Percentiles rank a stretch among this genome's conserved stretches.
phyloP scores from a whole-genome alignment of 176 grass and related monocot genomes.

The Tillandsia leiboldiana region DNA sequence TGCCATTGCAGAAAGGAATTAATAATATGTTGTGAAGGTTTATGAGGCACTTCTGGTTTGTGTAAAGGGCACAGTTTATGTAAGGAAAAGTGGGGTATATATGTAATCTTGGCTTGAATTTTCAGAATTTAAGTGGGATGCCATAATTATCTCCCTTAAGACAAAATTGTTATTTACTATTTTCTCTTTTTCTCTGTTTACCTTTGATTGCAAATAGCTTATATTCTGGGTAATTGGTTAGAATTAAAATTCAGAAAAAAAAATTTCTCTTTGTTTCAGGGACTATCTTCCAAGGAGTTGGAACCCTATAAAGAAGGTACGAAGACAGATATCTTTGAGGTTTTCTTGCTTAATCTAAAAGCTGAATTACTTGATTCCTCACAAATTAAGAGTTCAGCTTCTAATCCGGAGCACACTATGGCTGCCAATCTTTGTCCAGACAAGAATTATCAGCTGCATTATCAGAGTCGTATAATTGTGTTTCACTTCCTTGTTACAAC shows the following conservation, averaged over 20 bases:
- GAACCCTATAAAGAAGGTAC: constrained; percentile 63
- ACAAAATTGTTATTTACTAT: too few relatives aligned
- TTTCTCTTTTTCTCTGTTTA: too few relatives aligned
- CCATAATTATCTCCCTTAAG: too few relatives aligned
- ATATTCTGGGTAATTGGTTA: too few relatives aligned
- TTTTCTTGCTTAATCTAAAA: constrained; percentile 6
- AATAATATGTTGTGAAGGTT: too few relatives aligned
- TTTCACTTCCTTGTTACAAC: not conserved
- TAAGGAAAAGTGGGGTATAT: too few relatives aligned
- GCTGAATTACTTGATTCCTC: constrained; percentile 5
- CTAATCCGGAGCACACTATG: constrained; percentile 1
- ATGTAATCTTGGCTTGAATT: too few relatives aligned
- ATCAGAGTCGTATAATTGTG: constrained; percentile 12
- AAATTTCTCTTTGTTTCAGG: constrained; percentile 40
- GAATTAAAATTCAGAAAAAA: not conserved
- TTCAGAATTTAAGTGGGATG: too few relatives aligned
- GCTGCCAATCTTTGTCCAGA: constrained; percentile 15
- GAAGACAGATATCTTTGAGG: constrained; percentile 6
- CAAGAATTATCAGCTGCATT: constrained; percentile 14
- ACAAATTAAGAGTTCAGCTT: constrained; percentile 15
- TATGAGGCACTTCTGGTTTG: too few relatives aligned
- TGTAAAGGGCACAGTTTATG: too few relatives aligned
- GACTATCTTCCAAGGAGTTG: constrained; percentile 58
- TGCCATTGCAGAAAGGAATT: too few relatives aligned
- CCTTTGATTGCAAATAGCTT: too few relatives aligned